Percentiles rank a stretch among this genome's conserved stretches.
These are phyloP conservation scores for Arxiozyma slooffiae DNA, from an alignment of 1,139 yeast species.

Conservation along the genomic window DNA sequence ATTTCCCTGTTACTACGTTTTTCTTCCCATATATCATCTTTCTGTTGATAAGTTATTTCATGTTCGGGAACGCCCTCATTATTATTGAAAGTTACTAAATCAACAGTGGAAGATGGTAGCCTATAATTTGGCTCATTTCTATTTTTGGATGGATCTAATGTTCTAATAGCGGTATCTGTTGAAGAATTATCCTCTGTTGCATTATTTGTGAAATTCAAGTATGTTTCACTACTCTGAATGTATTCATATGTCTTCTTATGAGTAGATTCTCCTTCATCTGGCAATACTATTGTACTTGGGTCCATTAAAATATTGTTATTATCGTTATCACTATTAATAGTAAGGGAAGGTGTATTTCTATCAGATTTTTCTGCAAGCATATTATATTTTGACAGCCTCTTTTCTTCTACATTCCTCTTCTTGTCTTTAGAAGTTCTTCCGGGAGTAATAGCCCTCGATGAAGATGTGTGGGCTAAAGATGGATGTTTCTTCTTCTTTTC, in stretches of 20 bases:
- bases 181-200: slow-evolving; percentile 9
- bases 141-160: slow-evolving; percentile 12
- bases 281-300: slow-evolving; percentile 1
- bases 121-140: background rate
- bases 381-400: background rate
- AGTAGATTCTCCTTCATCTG: slow-evolving; percentile 2
- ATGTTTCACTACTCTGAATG: slow-evolving; percentile 22
- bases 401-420: background rate
- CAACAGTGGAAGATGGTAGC: background rate
- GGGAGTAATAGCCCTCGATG: background rate
- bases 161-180: slow-evolving; percentile 6
- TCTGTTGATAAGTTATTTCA: slow-evolving; percentile 5
- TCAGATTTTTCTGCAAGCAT: background rate
- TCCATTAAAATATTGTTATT: background rate
- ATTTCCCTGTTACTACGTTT: slow-evolving; percentile 20
- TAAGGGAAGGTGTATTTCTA: background rate
- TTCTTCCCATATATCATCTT: slow-evolving; percentile 14
- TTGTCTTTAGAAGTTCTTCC: background rate
- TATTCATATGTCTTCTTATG: slow-evolving; percentile 20
- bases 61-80: background rate
- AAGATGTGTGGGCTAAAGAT: slow-evolving; percentile 1
- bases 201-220: slow-evolving; percentile 21
- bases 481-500: slow-evolving; percentile 18
- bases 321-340: background rate
- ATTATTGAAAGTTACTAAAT: background rate